Evolutionary conservation across 495 filamentous ascomycete genomes (phyloP).

Genomic region (Ramalina intermedia): DNA sequence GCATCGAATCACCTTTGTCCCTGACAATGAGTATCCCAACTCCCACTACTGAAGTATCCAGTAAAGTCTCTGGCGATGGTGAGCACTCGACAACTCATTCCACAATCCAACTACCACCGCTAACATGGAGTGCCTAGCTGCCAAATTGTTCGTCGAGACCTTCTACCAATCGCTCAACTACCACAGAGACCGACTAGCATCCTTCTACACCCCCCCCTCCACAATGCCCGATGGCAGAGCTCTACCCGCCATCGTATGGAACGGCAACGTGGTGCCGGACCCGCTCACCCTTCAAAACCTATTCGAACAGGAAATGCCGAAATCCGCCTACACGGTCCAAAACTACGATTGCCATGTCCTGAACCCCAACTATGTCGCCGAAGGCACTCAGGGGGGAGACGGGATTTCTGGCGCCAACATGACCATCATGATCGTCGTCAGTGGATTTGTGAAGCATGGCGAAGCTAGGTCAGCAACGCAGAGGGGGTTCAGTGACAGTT

Average conservation of each 20-base stretch:
- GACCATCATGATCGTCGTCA: conserved; percentile 53
- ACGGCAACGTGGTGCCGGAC: conserved; percentile 44
- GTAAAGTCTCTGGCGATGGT: conserved; percentile 39
- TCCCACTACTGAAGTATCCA: conserved; percentile 26
- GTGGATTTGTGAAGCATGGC: conserved; percentile 50
- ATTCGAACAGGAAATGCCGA: conserved; percentile 47
- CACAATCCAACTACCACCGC: background rate
- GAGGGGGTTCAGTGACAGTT: conserved; percentile 57
- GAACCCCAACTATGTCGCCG: conserved; percentile 42
- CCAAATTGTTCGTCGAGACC: conserved; percentile 35
- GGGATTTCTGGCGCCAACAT: conserved; percentile 39
- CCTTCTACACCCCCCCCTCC: conserved; percentile 40
- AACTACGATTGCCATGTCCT: conserved; percentile 60
- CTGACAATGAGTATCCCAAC: conserved; percentile 22
- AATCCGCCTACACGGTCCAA: conserved; percentile 46
- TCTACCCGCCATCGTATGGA: conserved; percentile 45
- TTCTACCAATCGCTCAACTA: conserved; percentile 42
- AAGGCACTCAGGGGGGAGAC: conserved; percentile 23
- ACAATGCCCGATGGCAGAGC: conserved; percentile 24
- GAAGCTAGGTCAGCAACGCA: conserved; percentile 38
- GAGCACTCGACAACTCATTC: background rate
- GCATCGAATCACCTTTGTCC: background rate
- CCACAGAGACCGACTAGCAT: conserved; percentile 35
- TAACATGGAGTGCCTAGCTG: conserved; percentile 20
- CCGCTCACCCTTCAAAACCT: conserved; percentile 43